Conservation (phyloP, 306 rosid genomes). For the Rubus idaeus region DNA sequence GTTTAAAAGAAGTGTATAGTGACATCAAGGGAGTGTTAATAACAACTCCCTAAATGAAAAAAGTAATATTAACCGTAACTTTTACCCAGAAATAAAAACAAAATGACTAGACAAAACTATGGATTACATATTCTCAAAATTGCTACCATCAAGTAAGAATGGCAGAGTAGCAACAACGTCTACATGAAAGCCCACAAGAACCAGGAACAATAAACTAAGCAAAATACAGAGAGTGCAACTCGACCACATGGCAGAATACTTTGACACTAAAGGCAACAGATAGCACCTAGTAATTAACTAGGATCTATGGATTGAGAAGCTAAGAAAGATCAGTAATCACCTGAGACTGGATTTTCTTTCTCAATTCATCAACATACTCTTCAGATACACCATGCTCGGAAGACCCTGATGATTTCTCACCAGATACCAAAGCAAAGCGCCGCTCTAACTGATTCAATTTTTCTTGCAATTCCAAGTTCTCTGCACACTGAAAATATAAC, state of each 20-base stretch:
- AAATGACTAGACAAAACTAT: neutral
- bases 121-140: neutral
- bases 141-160: neutral
- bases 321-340: conserved; percentile 34
- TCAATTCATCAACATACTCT: conserved; percentile 61
- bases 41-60: neutral
- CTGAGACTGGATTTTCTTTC: conserved; percentile 88
- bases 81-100: neutral
- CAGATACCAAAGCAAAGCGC: conserved; percentile 45
- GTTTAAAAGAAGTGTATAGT: neutral
- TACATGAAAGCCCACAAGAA: conserved; percentile 2
- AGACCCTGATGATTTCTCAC: conserved; percentile 39
- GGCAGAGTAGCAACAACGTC: neutral
- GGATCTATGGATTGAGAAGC: conserved; percentile 17
- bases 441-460: conserved; percentile 69
- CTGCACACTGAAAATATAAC: conserved; percentile 62
- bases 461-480: conserved; percentile 69
- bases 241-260: neutral
- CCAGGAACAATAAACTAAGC: neutral
- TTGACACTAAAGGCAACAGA: neutral
- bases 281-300: neutral
- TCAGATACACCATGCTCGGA: conserved; percentile 48
- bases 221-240: neutral
- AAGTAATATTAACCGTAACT: neutral
- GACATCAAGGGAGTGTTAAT: neutral